These are phyloP conservation scores for Salix brachista DNA, from an alignment of 345 rosid species.

Conservation along the genomic window DNA sequence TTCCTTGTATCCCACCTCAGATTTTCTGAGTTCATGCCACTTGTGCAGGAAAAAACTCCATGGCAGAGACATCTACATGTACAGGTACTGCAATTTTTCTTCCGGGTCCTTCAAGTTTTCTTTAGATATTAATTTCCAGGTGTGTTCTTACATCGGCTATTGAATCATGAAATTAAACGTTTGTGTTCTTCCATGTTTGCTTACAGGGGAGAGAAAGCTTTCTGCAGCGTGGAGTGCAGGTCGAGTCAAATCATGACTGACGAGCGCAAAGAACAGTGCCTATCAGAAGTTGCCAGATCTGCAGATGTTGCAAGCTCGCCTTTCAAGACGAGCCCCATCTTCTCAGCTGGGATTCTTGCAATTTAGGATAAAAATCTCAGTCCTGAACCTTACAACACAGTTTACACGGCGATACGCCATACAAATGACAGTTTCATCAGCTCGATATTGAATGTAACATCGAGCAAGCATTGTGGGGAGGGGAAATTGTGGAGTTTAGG, in stretches of 20 bases:
- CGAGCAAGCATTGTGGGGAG: neutral
- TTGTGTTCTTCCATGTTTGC: neutral
- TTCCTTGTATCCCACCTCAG: constrained; percentile 39
- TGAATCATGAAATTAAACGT: neutral
- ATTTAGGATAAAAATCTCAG: constrained; percentile 28
- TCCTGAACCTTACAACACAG: neutral
- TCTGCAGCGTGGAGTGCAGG: constrained; percentile 78
- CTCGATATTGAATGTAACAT: neutral
- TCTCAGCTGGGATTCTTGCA: constrained; percentile 71
- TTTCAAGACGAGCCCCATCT: constrained; percentile 44
- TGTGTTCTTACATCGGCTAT: neutral
- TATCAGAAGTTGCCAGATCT: constrained; percentile 39
- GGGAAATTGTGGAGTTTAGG: neutral
- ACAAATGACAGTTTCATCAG: neutral
- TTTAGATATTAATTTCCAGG: no score
- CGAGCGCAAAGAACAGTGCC: constrained; percentile 60
- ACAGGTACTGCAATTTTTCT: constrained; percentile 46
- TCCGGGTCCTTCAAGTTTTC: neutral
- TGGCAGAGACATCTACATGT: constrained; percentile 75
- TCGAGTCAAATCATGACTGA: constrained; percentile 57
- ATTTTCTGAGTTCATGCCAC: constrained; percentile 59
- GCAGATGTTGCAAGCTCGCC: constrained; percentile 44
- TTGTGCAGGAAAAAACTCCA: constrained; percentile 66
- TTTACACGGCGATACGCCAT: neutral
- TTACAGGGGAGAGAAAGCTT: constrained; percentile 80